Evolutionary conservation across 352 stramenopile genomes (phyloP).

Genomic region (Pythium sukuiense): DNA sequence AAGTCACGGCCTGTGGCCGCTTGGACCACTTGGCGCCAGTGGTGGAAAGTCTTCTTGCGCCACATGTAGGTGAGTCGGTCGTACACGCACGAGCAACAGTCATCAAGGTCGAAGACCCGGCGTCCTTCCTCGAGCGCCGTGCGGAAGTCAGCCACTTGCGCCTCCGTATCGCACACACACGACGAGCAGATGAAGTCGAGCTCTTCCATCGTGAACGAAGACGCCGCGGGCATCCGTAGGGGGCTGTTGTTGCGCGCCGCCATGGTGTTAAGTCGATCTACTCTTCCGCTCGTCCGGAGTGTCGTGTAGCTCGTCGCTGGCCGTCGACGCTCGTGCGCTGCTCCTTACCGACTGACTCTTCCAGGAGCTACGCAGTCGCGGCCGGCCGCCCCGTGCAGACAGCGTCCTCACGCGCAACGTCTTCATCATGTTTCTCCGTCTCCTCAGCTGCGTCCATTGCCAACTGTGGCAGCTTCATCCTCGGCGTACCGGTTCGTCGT

Average conservation of each 20-base stretch:
- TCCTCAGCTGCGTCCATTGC: slow-evolving; percentile 2
- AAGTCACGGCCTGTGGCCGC: slow-evolving; percentile 4
- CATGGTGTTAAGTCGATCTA: slow-evolving; percentile 6
- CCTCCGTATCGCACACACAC: slow-evolving; percentile 56
- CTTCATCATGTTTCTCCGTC: not conserved
- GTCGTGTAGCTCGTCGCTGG: not conserved
- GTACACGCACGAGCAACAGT: slow-evolving; percentile 67
- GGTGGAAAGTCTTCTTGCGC: slow-evolving; percentile 78
- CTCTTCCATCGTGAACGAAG: slow-evolving; percentile 55
- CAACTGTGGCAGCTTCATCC: not conserved
- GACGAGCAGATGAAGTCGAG: slow-evolving; percentile 59
- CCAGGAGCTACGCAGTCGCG: not conserved
- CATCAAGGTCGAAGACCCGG: slow-evolving; percentile 34
- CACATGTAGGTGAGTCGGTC: slow-evolving; percentile 73
- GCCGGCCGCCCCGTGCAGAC: not conserved
- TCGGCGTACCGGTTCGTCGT: slow-evolving; percentile 1
- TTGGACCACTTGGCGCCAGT: slow-evolving; percentile 55
- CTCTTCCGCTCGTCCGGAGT: not conserved
- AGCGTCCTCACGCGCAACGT: not conserved
- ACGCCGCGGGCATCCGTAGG: slow-evolving; percentile 23
- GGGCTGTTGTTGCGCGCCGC: slow-evolving; percentile 22
- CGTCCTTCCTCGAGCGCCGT: slow-evolving; percentile 30
- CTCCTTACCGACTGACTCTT: slow-evolving; percentile 20
- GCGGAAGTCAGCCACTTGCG: slow-evolving; percentile 36
- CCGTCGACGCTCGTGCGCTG: slow-evolving; percentile 4